Conservation (phyloP, 169 alveolate genomes). For the Cryptosporidium parvum region DNA sequence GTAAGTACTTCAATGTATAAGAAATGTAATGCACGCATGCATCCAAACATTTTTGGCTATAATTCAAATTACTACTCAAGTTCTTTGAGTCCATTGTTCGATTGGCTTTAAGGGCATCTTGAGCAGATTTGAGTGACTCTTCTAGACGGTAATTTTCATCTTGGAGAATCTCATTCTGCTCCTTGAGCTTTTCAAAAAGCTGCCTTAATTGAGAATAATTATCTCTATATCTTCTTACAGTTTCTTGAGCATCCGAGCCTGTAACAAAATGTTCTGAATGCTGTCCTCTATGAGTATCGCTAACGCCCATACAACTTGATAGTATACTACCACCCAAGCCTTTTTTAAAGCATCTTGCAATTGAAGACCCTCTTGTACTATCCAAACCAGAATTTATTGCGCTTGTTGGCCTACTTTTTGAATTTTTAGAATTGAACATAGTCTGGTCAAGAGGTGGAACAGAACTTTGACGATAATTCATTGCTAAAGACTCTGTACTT, state of each 20-base stretch:
- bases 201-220: conserved; percentile 64
- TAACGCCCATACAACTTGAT: conserved; percentile 57
- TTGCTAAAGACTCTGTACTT: conserved; percentile 31
- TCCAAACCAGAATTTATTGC: conserved; percentile 19
- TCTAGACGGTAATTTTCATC: conserved; percentile 43
- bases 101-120: conserved; percentile 15
- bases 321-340: conserved; percentile 55
- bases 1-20: conserved; percentile 13
- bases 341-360: conserved; percentile 32
- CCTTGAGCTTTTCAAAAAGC: conserved; percentile 65
- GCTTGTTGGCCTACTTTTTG: not conserved
- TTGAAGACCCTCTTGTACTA: conserved; percentile 55
- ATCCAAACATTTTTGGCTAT: conserved; percentile 71
- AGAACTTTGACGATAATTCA: conserved; percentile 38
- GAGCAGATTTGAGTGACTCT: conserved; percentile 34
- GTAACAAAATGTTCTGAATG: conserved; percentile 2
- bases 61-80: conserved; percentile 56
- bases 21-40: conserved; percentile 73
- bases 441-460: conserved; percentile 60
- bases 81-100: conserved; percentile 63
- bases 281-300: conserved; percentile 37
- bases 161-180: conserved; percentile 65
- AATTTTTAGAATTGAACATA: conserved; percentile 7
- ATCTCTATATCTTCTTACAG: conserved; percentile 71
- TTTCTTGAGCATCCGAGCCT: conserved; percentile 59